phyloP scores from a whole-genome alignment of 2,329 filamentous ascomycete genomes.

The Alternaria conjuncta region DNA sequence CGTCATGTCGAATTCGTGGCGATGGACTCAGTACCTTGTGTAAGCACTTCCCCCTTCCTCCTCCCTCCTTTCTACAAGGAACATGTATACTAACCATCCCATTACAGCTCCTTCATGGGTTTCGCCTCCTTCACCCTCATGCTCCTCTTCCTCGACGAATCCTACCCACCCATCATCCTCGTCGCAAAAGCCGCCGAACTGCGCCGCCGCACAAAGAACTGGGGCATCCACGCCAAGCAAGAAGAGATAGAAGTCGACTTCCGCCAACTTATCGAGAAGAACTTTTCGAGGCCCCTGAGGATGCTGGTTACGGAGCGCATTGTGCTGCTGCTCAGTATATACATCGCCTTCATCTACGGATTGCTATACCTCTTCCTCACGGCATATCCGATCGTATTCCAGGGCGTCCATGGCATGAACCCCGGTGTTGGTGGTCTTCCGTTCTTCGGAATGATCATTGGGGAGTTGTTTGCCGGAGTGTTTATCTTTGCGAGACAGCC shows the following conservation, averaged over 20 bases:
- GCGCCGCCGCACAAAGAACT: slow-evolving; percentile 63
- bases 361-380: slow-evolving; percentile 87
- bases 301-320: slow-evolving; percentile 59
- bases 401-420: slow-evolving; percentile 72
- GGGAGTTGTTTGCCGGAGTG: slow-evolving; percentile 71
- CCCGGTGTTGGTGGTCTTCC: slow-evolving; percentile 76
- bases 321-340: slow-evolving; percentile 48
- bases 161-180: slow-evolving; percentile 65
- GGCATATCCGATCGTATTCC: slow-evolving; percentile 82
- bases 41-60: slow-evolving; percentile 12
- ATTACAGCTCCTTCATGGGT: slow-evolving; percentile 57
- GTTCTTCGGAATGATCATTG: slow-evolving; percentile 84
- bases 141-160: slow-evolving; percentile 62
- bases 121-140: slow-evolving; percentile 58
- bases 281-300: slow-evolving; percentile 58
- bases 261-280: slow-evolving; percentile 58
- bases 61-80: no score
- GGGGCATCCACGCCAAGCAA: slow-evolving; percentile 66
- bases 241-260: slow-evolving; percentile 62
- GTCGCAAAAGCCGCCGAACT: slow-evolving; percentile 63
- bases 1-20: slow-evolving; percentile 58
- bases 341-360: slow-evolving; percentile 59
- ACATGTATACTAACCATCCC: background rate
- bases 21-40: slow-evolving; percentile 63
- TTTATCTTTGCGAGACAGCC: slow-evolving; percentile 70